Evolutionary conservation across 768 basidiomycete species (phyloP).

Genomic region (Boletus tomentosulus): DNA sequence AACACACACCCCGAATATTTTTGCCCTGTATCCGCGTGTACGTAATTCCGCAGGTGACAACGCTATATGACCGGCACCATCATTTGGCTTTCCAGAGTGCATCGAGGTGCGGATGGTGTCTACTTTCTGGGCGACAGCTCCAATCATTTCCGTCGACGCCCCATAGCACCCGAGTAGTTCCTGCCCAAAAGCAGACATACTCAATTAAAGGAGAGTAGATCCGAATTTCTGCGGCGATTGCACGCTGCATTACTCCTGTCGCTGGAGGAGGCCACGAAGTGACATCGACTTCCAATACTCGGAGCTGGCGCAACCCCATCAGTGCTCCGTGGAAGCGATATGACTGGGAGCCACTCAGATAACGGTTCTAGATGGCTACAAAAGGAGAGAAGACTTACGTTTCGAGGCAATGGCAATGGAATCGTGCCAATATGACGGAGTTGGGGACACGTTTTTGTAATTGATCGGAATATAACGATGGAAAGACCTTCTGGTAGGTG

Average conservation of each 20-base stretch:
- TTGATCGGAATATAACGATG: constrained; percentile 28
- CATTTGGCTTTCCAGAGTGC: constrained; percentile 28
- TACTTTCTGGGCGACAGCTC: constrained; percentile 24
- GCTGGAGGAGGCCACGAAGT: constrained; percentile 33
- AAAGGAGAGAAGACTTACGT: constrained; percentile 29
- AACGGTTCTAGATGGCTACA: constrained; percentile 11
- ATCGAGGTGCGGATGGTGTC: constrained; percentile 26
- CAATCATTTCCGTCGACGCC: constrained; percentile 35
- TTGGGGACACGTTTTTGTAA: constrained; percentile 31
- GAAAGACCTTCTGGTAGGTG: constrained; percentile 33
- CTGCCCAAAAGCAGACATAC: constrained; percentile 33
- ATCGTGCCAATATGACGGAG: constrained; percentile 39
- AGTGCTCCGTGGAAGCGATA: constrained; percentile 32
- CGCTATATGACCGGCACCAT: constrained; percentile 11
- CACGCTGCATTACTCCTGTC: constrained; percentile 30
- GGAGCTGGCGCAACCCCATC: constrained; percentile 32
- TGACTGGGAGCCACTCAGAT: constrained; percentile 28
- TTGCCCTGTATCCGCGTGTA: constrained; percentile 16
- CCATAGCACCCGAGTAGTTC: constrained; percentile 28
- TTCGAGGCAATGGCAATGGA: constrained; percentile 30
- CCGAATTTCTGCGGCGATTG: constrained; percentile 37
- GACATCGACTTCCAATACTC: constrained; percentile 36
- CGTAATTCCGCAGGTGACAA: constrained; percentile 24
- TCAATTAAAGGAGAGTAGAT: constrained; percentile 35
- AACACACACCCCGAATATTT: constrained; percentile 18